Conservation (phyloP, 2,329 filamentous ascomycete species). For the Cladorrhinum sp. region DNA sequence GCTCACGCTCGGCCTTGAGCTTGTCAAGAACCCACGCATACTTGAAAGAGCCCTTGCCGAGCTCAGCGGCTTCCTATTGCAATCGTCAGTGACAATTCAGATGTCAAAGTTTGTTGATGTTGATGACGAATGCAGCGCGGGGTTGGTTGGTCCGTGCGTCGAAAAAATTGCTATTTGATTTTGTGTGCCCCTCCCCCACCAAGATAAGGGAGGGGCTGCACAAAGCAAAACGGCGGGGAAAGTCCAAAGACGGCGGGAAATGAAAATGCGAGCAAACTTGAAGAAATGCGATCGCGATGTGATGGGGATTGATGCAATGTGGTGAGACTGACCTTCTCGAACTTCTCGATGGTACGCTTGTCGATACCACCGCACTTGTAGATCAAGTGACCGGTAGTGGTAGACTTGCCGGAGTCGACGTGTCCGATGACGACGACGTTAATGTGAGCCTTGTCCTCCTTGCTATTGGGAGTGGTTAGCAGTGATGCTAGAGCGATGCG, state of each 20-base stretch:
- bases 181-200: constrained; percentile 28
- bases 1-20: constrained; percentile 99
- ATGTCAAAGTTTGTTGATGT: constrained; percentile 14
- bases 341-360: constrained; percentile 99
- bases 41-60: constrained; percentile 99
- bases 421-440: constrained; percentile 65
- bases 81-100: constrained; percentile 25
- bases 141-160: constrained; percentile 22
- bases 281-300: not conserved
- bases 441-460: constrained; percentile 93
- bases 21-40: constrained; percentile 99
- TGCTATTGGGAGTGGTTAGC: constrained; percentile 56
- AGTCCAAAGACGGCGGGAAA: constrained; percentile 26
- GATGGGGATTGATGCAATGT: constrained; percentile 7
- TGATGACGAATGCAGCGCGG: constrained; percentile 12
- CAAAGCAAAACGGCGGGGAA: constrained; percentile 29
- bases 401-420: constrained; percentile 99
- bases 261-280: not conserved
- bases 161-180: constrained; percentile 18
- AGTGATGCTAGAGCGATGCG: not conserved
- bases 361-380: constrained; percentile 99
- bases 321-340: constrained; percentile 85
- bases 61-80: constrained; percentile 88
- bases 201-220: constrained; percentile 25
- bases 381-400: constrained; percentile 94